Base-by-base conservation (phyloP, 805 yeast genomes). In the Lachancea fermentati region DNA sequence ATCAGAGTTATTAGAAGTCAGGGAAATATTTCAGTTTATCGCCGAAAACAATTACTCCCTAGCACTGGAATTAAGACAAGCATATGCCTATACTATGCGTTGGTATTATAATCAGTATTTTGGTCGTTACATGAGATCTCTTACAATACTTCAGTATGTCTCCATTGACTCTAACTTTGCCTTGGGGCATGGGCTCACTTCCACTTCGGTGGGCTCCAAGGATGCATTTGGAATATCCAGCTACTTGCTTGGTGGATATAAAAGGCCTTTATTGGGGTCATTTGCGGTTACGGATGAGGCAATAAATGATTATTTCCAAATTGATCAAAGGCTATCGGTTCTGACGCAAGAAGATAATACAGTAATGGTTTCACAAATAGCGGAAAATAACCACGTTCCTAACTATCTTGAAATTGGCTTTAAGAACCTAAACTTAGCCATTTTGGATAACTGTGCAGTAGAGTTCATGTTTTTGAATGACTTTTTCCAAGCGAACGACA, bases 61-160 rank as follows among this genome's bases (percentile, higher is more conserved):
- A 40, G 91, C 95, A 0, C 57, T 66, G 12, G 93, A 86, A 54
- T 69, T 93, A 30, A 72, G 79, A 40, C 74, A 75, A 51, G 97
- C 97, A 0, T 93, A 93, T 58, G 66, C 80, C 14, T 79, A 79
- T 53, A 91, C 97, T 2, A 89, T 93, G 85, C 70, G 76, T 52
- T 93, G 98, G 98, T 93, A 91, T 65, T 93, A 93, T 59, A 70
- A 73, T 43, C 74, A 82, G 42, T 76, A 84, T 50, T 91, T 89
- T 55, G 78, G 81, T 13, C 76, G 88, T 47, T 89, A 88, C 62
- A 61, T 81, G 29, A 76, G 80, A 45, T 78, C 94, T 1, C 62
- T 89, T 37, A 84, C 84, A 44, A 78, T 77, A 48, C 60, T 87
- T 43, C 75, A 72, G 32, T 48, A 80, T 13, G 69, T 71, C 37